Evolutionary conservation across 2,329 filamentous ascomycete genomes (phyloP).

Genomic region (Aspergillus alliaceus): DNA sequence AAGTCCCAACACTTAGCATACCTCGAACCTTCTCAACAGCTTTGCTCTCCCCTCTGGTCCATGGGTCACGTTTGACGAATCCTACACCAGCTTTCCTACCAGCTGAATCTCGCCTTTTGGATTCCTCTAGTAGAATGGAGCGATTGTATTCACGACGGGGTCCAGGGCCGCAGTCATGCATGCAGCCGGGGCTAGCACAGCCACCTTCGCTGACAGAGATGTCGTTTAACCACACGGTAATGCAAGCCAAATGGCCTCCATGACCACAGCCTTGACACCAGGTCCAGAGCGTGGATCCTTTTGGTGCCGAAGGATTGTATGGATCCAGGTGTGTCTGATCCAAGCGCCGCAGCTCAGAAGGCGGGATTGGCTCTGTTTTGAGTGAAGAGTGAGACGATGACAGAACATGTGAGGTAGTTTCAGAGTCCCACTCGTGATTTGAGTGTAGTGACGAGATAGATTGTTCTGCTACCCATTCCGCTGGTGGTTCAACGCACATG

Average conservation of each 20-base stretch:
- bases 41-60: constrained; percentile 46
- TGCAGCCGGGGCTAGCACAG: constrained; percentile 60
- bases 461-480: constrained; percentile 38
- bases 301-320: constrained; percentile 27
- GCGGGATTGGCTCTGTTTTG: constrained; percentile 31
- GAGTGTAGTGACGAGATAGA: constrained; percentile 10
- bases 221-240: constrained; percentile 56
- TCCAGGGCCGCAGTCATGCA: constrained; percentile 59
- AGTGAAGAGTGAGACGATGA: constrained; percentile 46
- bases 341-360: constrained; percentile 27
- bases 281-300: constrained; percentile 49
- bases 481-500: constrained; percentile 41
- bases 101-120: constrained; percentile 32
- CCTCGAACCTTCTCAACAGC: constrained; percentile 48
- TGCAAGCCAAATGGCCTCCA: constrained; percentile 58
- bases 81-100: constrained; percentile 34
- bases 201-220: constrained; percentile 51
- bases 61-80: constrained; percentile 46
- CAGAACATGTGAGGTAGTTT: constrained; percentile 42
- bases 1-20: constrained; percentile 38
- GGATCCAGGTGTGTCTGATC: constrained; percentile 17
- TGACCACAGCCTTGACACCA: constrained; percentile 64
- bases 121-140: constrained; percentile 29
- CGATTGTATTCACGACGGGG: constrained; percentile 44
- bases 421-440: constrained; percentile 17